Base-by-base conservation (phyloP, 2,329 filamentous ascomycete species). In the Hypomyces perniciosus region DNA sequence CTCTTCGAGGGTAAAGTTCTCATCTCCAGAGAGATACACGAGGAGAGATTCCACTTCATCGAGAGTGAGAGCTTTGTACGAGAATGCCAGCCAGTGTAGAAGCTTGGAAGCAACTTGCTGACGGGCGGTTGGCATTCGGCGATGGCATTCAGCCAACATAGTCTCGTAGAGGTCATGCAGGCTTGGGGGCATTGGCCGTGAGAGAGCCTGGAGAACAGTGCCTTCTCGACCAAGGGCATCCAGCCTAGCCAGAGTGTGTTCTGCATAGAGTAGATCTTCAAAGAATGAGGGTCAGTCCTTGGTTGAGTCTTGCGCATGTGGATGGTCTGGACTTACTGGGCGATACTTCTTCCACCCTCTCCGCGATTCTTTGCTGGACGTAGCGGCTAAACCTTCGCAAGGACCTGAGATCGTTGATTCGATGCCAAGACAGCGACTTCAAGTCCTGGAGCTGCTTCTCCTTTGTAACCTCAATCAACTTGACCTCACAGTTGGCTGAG, bases 211-310 rank as follows among this genome's bases (percentile, higher is more conserved):
- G 1, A 68, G 55, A 1, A 68, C 61, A 0, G 65, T 63, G 5
- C 62, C 60, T 45, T 70, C 66, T 0, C 68, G 62, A 1, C 64
- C 63, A 1, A 70, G 55, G 6, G 57, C 52, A 6, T 66, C 59
- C 4, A 70, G 53, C 0, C 63, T 55, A 6, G 53, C 39, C 0
- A 72, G 57, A 28, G 69, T 58, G n/a, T 70, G 65, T 27, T 70
- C 62, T 0, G 64, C 62, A 31, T 70, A 71, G 1, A 70, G 58
- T 56, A 71, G 62, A 26, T 63, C 65, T 68, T 20, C 20, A 20
- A 20, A 20, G 20, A 39, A 27, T 5, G 8, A 39, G 0, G 7
- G 8, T 48, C 9, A 54, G 12, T 0, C 28, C 12, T 10, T 37
- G 29, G 7, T 26, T 38, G 13, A 4, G 12, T 20, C 13, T 42